phyloP scores from a whole-genome alignment of 2,329 filamentous ascomycete genomes.

The Phyllosticta ampelicida region DNA sequence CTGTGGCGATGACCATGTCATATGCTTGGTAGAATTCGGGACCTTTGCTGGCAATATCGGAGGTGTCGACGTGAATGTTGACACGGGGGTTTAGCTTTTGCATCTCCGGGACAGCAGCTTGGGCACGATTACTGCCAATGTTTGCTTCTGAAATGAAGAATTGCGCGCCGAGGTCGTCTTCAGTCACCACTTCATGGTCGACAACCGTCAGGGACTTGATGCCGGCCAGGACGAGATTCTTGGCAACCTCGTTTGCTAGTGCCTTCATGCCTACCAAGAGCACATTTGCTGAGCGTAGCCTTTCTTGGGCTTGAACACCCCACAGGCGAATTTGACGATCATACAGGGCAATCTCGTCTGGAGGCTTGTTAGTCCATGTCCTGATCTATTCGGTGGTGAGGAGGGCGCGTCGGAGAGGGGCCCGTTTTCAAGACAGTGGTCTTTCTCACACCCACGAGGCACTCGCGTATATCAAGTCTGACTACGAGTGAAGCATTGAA shows the following conservation, averaged over 20 bases:
- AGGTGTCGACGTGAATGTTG: slow-evolving; percentile 57
- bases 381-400: neutral
- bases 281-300: slow-evolving; percentile 79
- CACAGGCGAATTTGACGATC: slow-evolving; percentile 95
- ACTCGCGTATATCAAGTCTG: too few relatives aligned
- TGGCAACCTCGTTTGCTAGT: slow-evolving; percentile 87
- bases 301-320: slow-evolving; percentile 89
- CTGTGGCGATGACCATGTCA: slow-evolving; percentile 81
- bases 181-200: slow-evolving; percentile 63
- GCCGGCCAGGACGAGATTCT: slow-evolving; percentile 91
- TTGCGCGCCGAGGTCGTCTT: slow-evolving; percentile 59
- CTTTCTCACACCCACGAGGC: neutral
- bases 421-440: neutral
- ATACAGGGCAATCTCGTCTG: slow-evolving; percentile 93
- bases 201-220: slow-evolving; percentile 83
- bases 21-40: slow-evolving; percentile 68
- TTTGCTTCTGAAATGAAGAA: slow-evolving; percentile 66
- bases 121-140: slow-evolving; percentile 73
- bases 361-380: neutral
- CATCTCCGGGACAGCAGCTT: slow-evolving; percentile 66
- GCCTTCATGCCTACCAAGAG: slow-evolving; percentile 81
- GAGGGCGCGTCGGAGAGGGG: too few relatives aligned
- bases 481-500: too few relatives aligned
- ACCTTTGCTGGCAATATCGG: slow-evolving; percentile 55
- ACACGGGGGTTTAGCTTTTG: slow-evolving; percentile 86